Percentiles rank a stretch among this genome's conserved stretches.
Evolutionary conservation across 164 flowering plant species (phyloP).

Genomic region (Macadamia tetraphylla): DNA sequence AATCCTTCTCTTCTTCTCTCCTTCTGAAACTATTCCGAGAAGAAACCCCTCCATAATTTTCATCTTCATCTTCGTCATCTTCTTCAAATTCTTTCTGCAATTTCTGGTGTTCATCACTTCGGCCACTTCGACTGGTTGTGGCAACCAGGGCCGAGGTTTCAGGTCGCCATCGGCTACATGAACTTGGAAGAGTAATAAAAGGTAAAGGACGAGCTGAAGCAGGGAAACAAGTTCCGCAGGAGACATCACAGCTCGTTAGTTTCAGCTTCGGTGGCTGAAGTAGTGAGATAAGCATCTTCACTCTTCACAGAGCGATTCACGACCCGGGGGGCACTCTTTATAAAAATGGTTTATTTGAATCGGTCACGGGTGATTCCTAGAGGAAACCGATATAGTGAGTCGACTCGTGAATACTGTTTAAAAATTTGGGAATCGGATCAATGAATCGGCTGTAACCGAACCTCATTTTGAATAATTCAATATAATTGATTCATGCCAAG

Average conservation of each 20-base stretch:
- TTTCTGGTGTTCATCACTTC: conserved; percentile 1
- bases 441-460: no score
- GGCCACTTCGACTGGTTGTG: conserved; percentile 7
- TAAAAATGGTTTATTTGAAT: no score
- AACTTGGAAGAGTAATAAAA: no score
- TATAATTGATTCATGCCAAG: no score
- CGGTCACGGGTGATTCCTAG: no score
- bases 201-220: not conserved
- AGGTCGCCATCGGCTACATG: not conserved
- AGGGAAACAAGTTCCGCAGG: conserved; percentile 2
- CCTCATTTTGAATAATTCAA: no score
- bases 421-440: no score
- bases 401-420: no score
- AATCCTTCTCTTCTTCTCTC: conserved; percentile 46
- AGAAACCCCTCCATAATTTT: conserved; percentile 12
- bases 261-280: conserved; percentile 7
- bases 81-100: conserved; percentile 14
- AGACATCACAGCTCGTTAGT: not conserved
- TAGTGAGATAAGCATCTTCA: conserved; percentile 7
- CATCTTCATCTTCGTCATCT: conserved; percentile 10
- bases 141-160: not conserved
- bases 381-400: no score
- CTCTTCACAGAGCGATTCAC: no score
- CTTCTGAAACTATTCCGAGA: conserved; percentile 21
- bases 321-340: no score